Evolutionary conservation across 108 stramenopile species (phyloP).

Genomic region (Nannochloropsis granulata): DNA sequence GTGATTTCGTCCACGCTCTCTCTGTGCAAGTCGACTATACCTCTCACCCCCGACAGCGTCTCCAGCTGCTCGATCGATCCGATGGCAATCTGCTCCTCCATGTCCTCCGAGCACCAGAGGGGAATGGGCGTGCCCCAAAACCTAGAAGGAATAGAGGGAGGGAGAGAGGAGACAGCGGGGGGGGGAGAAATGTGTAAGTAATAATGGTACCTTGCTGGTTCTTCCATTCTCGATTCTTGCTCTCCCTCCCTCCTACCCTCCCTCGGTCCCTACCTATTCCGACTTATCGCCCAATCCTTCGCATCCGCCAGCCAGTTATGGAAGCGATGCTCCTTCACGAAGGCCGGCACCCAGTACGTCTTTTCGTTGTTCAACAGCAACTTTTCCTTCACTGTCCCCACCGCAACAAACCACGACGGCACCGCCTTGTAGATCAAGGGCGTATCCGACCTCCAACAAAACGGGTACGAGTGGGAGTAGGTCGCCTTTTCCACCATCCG

Average conservation of each 20-base stretch:
- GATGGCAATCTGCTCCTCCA: constrained; percentile 77
- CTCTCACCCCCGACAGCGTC: constrained; percentile 51
- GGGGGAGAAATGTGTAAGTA: background rate
- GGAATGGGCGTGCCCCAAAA: constrained; percentile 99
- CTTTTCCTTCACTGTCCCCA: constrained; percentile 82
- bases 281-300: constrained; percentile 94
- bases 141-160: background rate
- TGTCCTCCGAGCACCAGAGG: constrained; percentile 88
- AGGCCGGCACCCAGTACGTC: constrained; percentile 79
- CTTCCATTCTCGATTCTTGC: background rate
- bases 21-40: constrained; percentile 83
- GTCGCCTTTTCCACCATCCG: constrained; percentile 76
- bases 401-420: constrained; percentile 96
- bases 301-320: constrained; percentile 97
- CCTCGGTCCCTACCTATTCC: constrained; percentile 55
- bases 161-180: background rate
- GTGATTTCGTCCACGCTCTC: constrained; percentile 81
- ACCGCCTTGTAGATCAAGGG: constrained; percentile 99
- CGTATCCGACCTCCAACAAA: constrained; percentile 98
- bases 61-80: constrained; percentile 85
- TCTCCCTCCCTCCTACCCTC: background rate
- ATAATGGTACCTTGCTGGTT: no score
- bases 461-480: constrained; percentile 90
- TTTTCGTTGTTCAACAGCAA: constrained; percentile 81
- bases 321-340: constrained; percentile 92